Evolutionary conservation across 2,329 filamentous ascomycete genomes (phyloP).

Genomic region (Ophiostoma himal-ulmi): DNA sequence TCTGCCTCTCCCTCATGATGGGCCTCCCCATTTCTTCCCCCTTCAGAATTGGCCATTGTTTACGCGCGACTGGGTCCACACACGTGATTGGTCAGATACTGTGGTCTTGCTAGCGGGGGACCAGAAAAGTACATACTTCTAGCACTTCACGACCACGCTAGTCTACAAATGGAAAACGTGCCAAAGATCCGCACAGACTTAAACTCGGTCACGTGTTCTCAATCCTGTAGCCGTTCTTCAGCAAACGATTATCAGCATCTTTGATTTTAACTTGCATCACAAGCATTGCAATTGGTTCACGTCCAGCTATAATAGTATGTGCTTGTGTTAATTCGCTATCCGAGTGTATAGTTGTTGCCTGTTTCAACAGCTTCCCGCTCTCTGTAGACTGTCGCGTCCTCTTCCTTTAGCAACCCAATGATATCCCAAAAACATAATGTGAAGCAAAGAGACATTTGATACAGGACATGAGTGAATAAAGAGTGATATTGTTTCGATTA

Average conservation of each 20-base stretch:
- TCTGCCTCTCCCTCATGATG: not conserved
- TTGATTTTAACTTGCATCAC: too few relatives aligned
- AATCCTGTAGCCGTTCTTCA: not conserved
- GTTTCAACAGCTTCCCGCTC: not conserved
- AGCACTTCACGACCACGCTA: not conserved
- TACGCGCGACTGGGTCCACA: slow-evolving; percentile 13
- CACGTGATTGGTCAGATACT: slow-evolving; percentile 9
- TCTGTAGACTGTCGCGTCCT: not conserved
- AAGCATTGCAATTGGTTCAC: not conserved
- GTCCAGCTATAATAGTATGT: not conserved
- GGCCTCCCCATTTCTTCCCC: not conserved
- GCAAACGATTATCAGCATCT: not conserved
- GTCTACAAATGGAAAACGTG: not conserved
- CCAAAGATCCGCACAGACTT: not conserved
- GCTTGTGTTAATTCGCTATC: not conserved
- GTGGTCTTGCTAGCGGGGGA: slow-evolving; percentile 13
- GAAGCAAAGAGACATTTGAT: not conserved
- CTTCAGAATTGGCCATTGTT: slow-evolving; percentile 5
- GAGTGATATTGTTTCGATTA: not conserved
- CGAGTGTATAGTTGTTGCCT: not conserved
- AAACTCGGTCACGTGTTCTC: not conserved
- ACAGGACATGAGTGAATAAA: not conserved
- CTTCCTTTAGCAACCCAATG: not conserved
- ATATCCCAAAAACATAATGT: not conserved
- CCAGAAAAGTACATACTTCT: not conserved